These are phyloP conservation scores for Eugenia klotzschiana DNA, from an alignment of 441 rosid species.

Conservation along the genomic window DNA sequence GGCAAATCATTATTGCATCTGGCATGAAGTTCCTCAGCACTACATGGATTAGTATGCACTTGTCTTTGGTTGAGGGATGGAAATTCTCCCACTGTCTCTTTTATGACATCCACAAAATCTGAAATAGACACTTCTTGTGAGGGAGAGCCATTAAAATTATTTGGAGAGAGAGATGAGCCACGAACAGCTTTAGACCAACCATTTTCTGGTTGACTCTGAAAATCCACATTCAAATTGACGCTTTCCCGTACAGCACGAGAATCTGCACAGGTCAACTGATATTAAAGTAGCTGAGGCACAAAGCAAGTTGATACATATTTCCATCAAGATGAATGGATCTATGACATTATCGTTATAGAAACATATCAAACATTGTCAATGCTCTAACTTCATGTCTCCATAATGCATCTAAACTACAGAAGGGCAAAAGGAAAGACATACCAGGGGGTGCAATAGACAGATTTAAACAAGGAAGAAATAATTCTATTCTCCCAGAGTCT, in stretches of 20 bases:
- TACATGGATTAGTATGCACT: neutral
- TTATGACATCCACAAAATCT: neutral
- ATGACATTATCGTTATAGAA: neutral
- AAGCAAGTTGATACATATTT: neutral
- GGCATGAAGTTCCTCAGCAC: constrained; percentile 2
- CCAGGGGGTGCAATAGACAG: constrained; percentile 16
- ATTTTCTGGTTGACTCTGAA: constrained; percentile 1
- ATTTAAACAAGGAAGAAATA: constrained; percentile 2
- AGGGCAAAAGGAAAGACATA: constrained; percentile 5
- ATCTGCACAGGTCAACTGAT: constrained; percentile 6
- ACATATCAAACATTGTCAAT: neutral
- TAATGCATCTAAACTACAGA: neutral
- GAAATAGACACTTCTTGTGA: constrained; percentile 11
- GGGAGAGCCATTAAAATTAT: constrained; percentile 7
- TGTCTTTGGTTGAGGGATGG: neutral
- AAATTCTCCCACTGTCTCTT: constrained; percentile 4
- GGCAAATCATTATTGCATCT: neutral
- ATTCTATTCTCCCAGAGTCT: neutral
- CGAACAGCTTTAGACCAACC: constrained; percentile 4
- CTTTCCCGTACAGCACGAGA: constrained; percentile 3
- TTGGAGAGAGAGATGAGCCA: constrained; percentile 13
- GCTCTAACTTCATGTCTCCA: neutral
- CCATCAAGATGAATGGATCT: neutral
- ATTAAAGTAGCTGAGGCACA: neutral
- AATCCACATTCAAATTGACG: constrained; percentile 5